phyloP scores from a whole-genome alignment of 2,329 filamentous ascomycete species.

The Cadophora gregata region DNA sequence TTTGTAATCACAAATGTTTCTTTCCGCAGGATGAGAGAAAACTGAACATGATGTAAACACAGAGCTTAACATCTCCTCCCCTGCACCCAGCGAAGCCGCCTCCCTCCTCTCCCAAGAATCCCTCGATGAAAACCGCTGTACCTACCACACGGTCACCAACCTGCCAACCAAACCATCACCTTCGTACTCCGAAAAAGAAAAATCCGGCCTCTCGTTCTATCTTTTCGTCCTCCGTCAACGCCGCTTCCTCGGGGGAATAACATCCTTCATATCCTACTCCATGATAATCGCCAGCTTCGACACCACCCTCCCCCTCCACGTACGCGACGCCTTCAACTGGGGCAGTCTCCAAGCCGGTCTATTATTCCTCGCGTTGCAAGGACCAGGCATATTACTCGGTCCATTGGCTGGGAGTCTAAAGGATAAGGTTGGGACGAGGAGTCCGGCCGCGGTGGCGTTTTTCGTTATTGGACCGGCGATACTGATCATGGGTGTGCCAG shows the following conservation, averaged over 20 bases:
- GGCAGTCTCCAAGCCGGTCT: background rate
- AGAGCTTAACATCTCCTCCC: background rate
- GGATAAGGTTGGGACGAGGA: background rate
- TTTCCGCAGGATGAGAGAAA: background rate
- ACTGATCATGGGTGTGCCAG: background rate
- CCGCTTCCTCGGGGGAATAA: background rate
- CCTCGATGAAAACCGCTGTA: background rate
- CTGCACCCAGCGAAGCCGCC: background rate
- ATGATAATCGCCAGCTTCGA: background rate
- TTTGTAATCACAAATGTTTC: background rate
- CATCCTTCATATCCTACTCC: background rate
- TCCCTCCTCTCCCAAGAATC: background rate
- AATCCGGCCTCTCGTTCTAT: background rate
- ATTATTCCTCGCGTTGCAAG: background rate
- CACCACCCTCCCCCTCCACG: background rate
- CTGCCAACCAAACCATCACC: background rate
- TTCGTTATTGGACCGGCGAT: background rate
- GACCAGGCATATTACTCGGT: background rate
- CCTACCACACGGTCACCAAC: background rate
- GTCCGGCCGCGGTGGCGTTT: background rate
- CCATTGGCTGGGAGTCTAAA: background rate
- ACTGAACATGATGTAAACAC: background rate
- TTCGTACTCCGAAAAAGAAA: background rate
- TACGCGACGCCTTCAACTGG: background rate
- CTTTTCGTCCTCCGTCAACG: background rate